These are phyloP conservation scores for Verticillium isaacii DNA, from an alignment of 2,329 filamentous ascomycete genomes.

Conservation along the genomic window DNA sequence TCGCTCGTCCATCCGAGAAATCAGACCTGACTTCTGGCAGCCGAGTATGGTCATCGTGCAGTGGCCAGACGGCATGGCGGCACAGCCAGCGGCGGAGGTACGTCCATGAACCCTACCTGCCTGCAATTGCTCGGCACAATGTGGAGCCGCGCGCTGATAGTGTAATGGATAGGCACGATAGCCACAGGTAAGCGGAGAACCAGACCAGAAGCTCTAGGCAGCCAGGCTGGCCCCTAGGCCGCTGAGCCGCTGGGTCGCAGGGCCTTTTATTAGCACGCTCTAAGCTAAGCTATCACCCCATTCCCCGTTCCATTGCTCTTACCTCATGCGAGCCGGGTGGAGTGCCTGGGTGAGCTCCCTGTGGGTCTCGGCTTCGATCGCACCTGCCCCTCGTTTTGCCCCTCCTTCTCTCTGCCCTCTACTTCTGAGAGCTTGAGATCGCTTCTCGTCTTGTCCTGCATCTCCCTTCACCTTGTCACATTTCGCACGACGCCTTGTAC, in stretches of 20 bases:
- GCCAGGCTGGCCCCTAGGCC: too few relatives aligned
- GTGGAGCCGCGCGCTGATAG: background rate
- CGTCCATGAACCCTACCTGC: background rate
- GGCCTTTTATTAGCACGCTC: background rate
- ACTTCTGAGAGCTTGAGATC: background rate
- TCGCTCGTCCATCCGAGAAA: background rate
- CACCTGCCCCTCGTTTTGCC: background rate
- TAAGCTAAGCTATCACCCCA: background rate
- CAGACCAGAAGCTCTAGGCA: background rate
- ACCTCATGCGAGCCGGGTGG: background rate
- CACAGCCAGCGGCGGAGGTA: background rate
- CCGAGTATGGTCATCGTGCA: background rate
- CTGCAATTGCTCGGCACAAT: background rate
- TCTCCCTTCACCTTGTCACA: background rate
- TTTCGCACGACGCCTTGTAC: background rate
- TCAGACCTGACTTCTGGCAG: background rate
- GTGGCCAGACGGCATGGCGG: background rate
- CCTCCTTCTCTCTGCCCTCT: background rate
- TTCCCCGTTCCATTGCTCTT: background rate
- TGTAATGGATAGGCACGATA: background rate
- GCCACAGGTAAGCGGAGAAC: background rate
- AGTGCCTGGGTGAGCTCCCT: background rate
- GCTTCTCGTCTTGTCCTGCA: background rate
- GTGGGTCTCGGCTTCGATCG: background rate
- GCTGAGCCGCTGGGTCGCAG: too few relatives aligned